These are phyloP conservation scores for Tetraselmis chui DNA, from an alignment of 139 green algal genomes.

Conservation along the genomic window DNA sequence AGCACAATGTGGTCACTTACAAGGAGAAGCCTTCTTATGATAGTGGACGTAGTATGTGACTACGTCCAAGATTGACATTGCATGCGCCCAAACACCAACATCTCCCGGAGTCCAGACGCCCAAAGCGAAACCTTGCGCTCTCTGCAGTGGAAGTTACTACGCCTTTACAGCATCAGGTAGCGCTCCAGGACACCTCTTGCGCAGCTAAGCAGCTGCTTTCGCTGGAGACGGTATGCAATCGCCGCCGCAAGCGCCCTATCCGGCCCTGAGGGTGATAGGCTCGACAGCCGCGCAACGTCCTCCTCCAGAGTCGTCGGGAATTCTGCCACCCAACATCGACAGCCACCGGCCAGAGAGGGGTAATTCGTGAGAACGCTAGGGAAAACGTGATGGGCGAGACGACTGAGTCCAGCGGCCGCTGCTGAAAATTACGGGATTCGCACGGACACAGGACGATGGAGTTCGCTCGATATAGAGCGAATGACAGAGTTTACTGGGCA, in stretches of 20 bases:
- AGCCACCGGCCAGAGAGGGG: too few relatives aligned
- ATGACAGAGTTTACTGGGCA: too few relatives aligned
- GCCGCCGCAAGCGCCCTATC: slow-evolving; percentile 19
- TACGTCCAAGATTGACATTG: too few relatives aligned
- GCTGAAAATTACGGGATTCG: background rate
- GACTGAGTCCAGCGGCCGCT: background rate
- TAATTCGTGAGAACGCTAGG: background rate
- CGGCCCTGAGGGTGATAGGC: background rate
- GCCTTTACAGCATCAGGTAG: background rate
- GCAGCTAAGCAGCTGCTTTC: slow-evolving; percentile 23
- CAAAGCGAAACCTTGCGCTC: too few relatives aligned
- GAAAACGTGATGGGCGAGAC: background rate
- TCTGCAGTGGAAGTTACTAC: too few relatives aligned
- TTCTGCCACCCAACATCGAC: slow-evolving; percentile 12
- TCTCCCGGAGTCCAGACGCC: too few relatives aligned
- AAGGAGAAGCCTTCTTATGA: too few relatives aligned
- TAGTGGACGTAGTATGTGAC: too few relatives aligned
- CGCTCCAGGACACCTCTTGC: background rate
- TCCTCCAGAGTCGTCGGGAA: background rate
- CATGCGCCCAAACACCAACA: too few relatives aligned
- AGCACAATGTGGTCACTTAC: too few relatives aligned
- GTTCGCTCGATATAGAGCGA: too few relatives aligned
- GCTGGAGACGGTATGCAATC: slow-evolving; percentile 29
- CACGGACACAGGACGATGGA: background rate
- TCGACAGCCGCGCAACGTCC: slow-evolving; percentile 12